Conservation (phyloP, 352 stramenopile genomes). For the Phytophthora pseudosyringae region DNA sequence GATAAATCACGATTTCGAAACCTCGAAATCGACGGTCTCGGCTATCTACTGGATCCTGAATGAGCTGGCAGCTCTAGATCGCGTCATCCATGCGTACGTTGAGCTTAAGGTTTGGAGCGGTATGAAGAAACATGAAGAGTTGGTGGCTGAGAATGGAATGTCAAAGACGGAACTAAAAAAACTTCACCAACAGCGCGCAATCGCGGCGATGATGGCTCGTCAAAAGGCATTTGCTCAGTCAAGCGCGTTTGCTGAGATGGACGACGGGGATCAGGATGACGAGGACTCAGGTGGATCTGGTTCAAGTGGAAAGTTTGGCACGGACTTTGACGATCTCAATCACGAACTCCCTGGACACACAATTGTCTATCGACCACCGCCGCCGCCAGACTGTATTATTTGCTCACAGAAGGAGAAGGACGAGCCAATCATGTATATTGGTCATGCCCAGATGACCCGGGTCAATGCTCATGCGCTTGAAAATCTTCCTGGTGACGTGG, state of each 20-base stretch:
- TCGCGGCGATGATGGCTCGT: constrained; percentile 84
- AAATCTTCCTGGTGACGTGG: constrained; percentile 46
- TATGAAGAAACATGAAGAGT: constrained; percentile 67
- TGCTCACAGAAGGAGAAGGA: constrained; percentile 86
- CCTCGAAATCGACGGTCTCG: constrained; percentile 78
- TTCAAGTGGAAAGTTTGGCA: constrained; percentile 22
- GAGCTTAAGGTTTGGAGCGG: constrained; percentile 69
- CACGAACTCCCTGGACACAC: constrained; percentile 33
- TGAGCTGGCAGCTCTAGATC: constrained; percentile 61
- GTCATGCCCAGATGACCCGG: constrained; percentile 75
- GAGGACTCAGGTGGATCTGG: constrained; percentile 34
- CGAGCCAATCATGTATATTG: constrained; percentile 89
- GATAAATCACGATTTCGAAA: constrained; percentile 80
- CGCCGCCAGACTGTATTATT: constrained; percentile 84
- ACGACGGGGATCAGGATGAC: constrained; percentile 68
- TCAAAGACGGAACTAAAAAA: constrained; percentile 81
- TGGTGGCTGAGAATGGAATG: constrained; percentile 57
- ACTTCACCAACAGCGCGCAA: constrained; percentile 80
- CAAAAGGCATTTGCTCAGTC: constrained; percentile 83
- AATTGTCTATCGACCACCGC: constrained; percentile 71
- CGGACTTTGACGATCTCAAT: constrained; percentile 27
- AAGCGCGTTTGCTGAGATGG: constrained; percentile 71
- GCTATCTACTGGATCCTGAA: constrained; percentile 86
- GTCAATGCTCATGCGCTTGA: constrained; percentile 60
- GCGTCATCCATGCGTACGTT: constrained; percentile 55